A percentile compares a stretch with the other conserved stretches of the same genome.
Conservation (phyloP, 306 rosid species). For the Sindora glabra region DNA sequence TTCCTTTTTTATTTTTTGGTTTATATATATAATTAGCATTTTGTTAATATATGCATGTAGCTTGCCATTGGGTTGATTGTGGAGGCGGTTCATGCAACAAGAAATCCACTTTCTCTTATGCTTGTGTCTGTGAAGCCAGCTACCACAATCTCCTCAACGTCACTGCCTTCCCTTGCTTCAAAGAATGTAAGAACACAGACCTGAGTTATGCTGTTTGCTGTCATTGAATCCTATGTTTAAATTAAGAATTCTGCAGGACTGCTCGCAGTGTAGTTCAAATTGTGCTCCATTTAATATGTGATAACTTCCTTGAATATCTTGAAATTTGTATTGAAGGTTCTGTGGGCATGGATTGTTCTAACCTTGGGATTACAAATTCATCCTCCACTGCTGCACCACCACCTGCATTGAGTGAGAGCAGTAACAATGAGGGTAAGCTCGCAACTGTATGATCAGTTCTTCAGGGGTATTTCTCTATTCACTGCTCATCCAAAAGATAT, state of each 20-base stretch:
- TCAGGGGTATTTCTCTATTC: neutral
- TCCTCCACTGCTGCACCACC: slow-evolving; percentile 38
- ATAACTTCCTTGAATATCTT: slow-evolving; percentile 10
- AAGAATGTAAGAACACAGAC: slow-evolving; percentile 52
- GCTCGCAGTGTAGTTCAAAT: neutral
- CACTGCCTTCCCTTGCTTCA: slow-evolving; percentile 59
- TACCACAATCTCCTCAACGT: slow-evolving; percentile 62
- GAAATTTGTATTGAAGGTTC: slow-evolving; percentile 43
- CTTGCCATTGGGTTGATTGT: slow-evolving; percentile 74
- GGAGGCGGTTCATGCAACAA: slow-evolving; percentile 76
- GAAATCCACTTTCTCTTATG: slow-evolving; percentile 43
- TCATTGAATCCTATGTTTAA: neutral
- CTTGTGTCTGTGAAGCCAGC: slow-evolving; percentile 49
- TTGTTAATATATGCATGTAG: slow-evolving; percentile 26
- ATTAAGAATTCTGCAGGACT: neutral
- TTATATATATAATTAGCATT: too few relatives aligned
- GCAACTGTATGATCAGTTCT: neutral
- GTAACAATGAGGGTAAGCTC: slow-evolving; percentile 26
- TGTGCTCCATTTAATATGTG: neutral
- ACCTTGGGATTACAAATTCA: slow-evolving; percentile 48
- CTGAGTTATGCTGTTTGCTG: neutral
- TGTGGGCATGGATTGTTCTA: slow-evolving; percentile 55
- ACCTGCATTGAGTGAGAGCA: slow-evolving; percentile 16
- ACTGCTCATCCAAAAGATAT: neutral
- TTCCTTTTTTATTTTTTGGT: neutral